Evolutionary conservation across 1,284 basidiomycete genomes (phyloP).

Genomic region (Pholiota adiposa): DNA sequence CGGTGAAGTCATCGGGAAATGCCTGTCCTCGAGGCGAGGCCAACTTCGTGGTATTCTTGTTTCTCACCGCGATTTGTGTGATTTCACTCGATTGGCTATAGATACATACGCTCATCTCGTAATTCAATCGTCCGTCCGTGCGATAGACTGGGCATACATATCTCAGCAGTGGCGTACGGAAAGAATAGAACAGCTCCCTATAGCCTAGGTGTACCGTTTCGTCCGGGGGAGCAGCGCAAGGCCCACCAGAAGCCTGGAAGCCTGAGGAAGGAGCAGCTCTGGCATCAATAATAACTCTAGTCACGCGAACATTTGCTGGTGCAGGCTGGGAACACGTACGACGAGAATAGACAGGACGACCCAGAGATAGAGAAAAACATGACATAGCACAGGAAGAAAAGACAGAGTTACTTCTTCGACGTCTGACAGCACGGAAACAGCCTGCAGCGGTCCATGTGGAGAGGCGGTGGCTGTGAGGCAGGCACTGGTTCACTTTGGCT

Average conservation of each 20-base stretch:
- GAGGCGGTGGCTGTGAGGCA: not conserved
- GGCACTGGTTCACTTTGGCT: not conserved
- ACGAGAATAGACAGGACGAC: not conserved
- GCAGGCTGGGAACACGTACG: not conserved
- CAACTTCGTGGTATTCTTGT: not conserved
- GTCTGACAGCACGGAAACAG: not conserved
- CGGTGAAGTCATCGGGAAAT: not conserved
- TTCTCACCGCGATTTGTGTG: not conserved
- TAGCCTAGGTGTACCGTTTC: too few species aligned
- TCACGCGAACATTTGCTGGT: not conserved
- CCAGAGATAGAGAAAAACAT: not conserved
- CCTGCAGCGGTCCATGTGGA: not conserved
- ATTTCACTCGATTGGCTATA: not conserved
- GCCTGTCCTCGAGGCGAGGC: not conserved
- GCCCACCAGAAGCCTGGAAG: too few species aligned
- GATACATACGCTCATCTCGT: not conserved
- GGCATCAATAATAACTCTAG: not conserved
- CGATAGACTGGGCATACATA: not conserved
- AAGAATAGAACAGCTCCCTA: not conserved
- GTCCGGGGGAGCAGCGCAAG: too few species aligned
- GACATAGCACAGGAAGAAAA: not conserved
- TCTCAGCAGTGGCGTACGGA: not conserved
- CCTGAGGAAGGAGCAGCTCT: not conserved
- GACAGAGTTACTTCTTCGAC: not conserved
- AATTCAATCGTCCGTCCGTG: not conserved